A percentile compares a stretch with the other conserved stretches of the same genome.
Evolutionary conservation across 2,329 filamentous ascomycete species (phyloP).

Genomic region (Aspergillus sp.): DNA sequence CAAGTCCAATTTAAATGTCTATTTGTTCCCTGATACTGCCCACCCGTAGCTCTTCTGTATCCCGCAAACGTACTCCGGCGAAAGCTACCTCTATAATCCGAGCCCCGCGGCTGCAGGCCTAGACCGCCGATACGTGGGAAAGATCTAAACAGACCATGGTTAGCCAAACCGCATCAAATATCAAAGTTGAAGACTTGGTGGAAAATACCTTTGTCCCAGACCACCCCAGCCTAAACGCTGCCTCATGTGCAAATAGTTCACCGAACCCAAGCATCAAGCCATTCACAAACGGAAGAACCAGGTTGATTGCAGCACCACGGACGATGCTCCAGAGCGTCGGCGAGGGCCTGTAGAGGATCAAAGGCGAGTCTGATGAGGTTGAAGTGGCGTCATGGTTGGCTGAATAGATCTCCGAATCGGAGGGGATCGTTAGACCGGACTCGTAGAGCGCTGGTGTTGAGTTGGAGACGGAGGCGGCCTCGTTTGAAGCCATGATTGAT

Average conservation of each 20-base stretch:
- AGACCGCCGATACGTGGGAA: slow-evolving; percentile 60
- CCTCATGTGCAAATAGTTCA: slow-evolving; percentile 94
- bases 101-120: slow-evolving; percentile 66
- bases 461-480: slow-evolving; percentile 20
- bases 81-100: slow-evolving; percentile 76
- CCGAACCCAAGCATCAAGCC: slow-evolving; percentile 98
- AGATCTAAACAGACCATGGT: slow-evolving; percentile 46
- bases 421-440: slow-evolving; percentile 46
- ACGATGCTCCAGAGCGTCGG: slow-evolving; percentile 84
- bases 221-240: slow-evolving; percentile 91
- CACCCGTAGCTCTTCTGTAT: slow-evolving; percentile 8
- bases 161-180: background rate
- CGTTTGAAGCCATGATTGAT: slow-evolving; percentile 34
- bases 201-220: slow-evolving; percentile 79
- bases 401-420: slow-evolving; percentile 51
- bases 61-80: slow-evolving; percentile 58
- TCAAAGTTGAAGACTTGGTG: background rate
- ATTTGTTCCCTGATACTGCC: background rate
- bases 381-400: slow-evolving; percentile 38
- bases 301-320: slow-evolving; percentile 88
- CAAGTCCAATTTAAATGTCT: slow-evolving; percentile 7
- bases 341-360: slow-evolving; percentile 77
- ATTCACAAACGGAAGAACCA: slow-evolving; percentile 94
- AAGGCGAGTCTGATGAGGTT: slow-evolving; percentile 37
- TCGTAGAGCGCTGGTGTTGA: slow-evolving; percentile 42